Evolutionary conservation across 1,284 basidiomycete genomes (phyloP), one percentile per base, ranked within the genome.

Genomic region (Pseudozyma sp.): DNA sequence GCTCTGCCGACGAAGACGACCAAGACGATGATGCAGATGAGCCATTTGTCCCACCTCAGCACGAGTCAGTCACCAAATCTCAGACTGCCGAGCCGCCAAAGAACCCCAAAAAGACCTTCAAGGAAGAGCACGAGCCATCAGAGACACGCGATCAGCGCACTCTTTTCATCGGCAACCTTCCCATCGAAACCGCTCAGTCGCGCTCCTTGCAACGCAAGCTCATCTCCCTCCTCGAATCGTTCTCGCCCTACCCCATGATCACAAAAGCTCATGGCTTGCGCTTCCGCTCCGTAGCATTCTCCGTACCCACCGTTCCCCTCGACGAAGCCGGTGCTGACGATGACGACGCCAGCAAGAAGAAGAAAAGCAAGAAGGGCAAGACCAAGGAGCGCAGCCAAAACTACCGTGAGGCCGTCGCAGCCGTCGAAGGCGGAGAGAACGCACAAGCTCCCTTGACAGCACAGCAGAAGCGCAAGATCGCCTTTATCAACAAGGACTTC

Each of bases 101-200:
- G 42, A 52, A 56, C 7, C 48, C 51, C 55, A 73, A 79, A 48
- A 73, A 49, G 67, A 82, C 68, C 59, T 77, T 77, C 75, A 66
- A 58, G 31, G 79, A 75, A 39, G 50, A 68, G 19, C 66, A 70
- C 52, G 73, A 82, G 64, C 58, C 59, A 13, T 53, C 72, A 52
- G 42, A 65, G 50, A 55, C 51, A 63, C 88, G 91, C 52, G 90
- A 97, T 81, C 87, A 88, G 17, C 89, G 95, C 31, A 97, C 95
- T 1, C 87, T 97, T 54, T 99, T 98, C 83, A 85, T 99, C n/a
- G 96, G 96, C 10, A 98, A 98, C 83, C 86, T 98, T 0, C 89
- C 91, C 3, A 87, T 92, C 2, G 90, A 92, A 6, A 89, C 92
- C 8, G 90, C 90, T 16, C 91, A 91, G 58, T 94, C 75, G 54